Base-by-base conservation (phyloP, 2,329 filamentous ascomycete species). In the Tolypocladium album region DNA sequence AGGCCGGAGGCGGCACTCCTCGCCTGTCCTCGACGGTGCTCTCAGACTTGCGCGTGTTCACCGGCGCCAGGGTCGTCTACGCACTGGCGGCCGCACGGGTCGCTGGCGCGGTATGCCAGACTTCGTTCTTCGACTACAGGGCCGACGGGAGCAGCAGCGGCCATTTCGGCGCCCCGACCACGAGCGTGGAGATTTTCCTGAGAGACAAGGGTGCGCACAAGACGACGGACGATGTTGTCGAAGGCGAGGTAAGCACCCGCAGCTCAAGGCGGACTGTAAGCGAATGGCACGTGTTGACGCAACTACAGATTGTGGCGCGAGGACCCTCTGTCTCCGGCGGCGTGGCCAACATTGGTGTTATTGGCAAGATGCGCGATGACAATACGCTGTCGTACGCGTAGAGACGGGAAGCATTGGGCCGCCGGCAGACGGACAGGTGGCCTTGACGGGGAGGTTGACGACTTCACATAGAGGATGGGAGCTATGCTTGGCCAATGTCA, bases 101-200 rank as follows among this genome's bases (percentile, higher is more conserved):
- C n/a, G 93, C 92, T 2, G 94, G 94, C 43, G 88, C 92, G 0
- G 84, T 96, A n/a, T 79, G 88, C 1, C 93, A 97, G 75, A 96
- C 90, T 9, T 87, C 90, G 62, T 81, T 92, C 45, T 95, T 90
- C 69, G 93, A 97, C 71, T 97, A 97, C 72, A 80, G 93, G 65
- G 79, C 81, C 63, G 76, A 74, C 43, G 73, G 71, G 47, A 70
- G 73, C 52, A 66, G 64, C 58, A 64, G 67, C 57, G 67, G 70
- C 64, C 92, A 96, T 72, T 96, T 97, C 69, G 94, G 94, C 3
- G 80, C 88, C 12, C 92, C 93, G 2, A 70, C 94, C 47, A 90
- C 88, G 64, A 88, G 86, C 66, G 82, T 93, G 1, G 93, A 97
- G 76, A 72, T 97, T 45, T 82, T 89, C 68, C 71, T 96, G 62